Conservation (phyloP, 805 yeast species). For the Sugiyamaella lignohabitans region DNA sequence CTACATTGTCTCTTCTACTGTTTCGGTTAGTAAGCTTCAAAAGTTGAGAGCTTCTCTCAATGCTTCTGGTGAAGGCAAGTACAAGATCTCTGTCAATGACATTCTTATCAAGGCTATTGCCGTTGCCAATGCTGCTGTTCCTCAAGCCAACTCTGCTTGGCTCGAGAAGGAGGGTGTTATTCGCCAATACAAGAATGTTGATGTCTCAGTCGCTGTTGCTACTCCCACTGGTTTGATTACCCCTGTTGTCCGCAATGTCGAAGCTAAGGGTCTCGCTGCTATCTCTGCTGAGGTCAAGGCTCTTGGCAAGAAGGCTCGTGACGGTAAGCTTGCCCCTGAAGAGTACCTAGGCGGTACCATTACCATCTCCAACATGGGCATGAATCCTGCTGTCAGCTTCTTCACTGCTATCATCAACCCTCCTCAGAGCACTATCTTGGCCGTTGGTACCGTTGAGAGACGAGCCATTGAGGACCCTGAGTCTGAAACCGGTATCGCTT, state of each 20-base stretch:
- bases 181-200: constrained; percentile 87
- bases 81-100: constrained; percentile 90
- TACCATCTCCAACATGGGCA: constrained; percentile 97
- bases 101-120: constrained; percentile 91
- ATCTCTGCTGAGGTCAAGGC: constrained; percentile 85
- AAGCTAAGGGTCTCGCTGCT: constrained; percentile 73
- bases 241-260: constrained; percentile 88
- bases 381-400: constrained; percentile 88
- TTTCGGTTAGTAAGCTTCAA: constrained; percentile 82
- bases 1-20: constrained; percentile 80
- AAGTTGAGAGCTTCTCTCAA: constrained; percentile 89
- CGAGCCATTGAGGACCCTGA: constrained; percentile 89
- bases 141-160: constrained; percentile 93
- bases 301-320: constrained; percentile 93
- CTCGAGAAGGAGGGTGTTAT: constrained; percentile 81
- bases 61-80: constrained; percentile 75
- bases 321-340: constrained; percentile 85
- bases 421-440: constrained; percentile 91
- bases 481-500: constrained; percentile 84
- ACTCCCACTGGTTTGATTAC: constrained; percentile 97
- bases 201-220: constrained; percentile 97
- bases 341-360: constrained; percentile 99
- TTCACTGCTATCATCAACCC: constrained; percentile 98
- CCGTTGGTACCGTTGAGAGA: constrained; percentile 89
- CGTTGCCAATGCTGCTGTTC: constrained; percentile 81